Conservation (phyloP, 176 grass and related monocot species). For the Rhynchospora pubera region DNA sequence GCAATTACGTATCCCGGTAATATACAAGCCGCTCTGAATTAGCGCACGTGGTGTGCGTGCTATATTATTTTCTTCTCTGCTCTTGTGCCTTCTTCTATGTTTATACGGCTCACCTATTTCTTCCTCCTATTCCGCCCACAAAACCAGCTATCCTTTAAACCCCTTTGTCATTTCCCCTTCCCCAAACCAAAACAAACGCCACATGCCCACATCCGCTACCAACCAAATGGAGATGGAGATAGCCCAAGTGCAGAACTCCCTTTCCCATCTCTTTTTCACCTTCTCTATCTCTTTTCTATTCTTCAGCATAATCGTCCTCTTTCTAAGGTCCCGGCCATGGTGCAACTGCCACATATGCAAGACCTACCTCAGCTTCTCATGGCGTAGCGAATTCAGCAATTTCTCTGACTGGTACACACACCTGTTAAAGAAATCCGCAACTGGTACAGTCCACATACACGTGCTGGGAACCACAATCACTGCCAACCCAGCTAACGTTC, state of each 20-base stretch:
- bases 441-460: constrained; percentile 55
- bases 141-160: not conserved
- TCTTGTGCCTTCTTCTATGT: not conserved
- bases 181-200: not conserved
- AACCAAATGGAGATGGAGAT: not conserved
- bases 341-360: constrained; percentile 61
- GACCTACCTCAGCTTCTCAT: constrained; percentile 51
- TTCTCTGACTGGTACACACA: constrained; percentile 72
- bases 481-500: constrained; percentile 74
- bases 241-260: not conserved
- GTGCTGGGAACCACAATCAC: constrained; percentile 66
- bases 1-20: not conserved
- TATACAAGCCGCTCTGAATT: not conserved
- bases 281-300: constrained; percentile 21
- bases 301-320: constrained; percentile 23
- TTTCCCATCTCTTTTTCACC: constrained; percentile 22
- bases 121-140: not conserved
- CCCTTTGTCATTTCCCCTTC: not conserved
- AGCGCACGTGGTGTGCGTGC: not conserved
- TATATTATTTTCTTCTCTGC: not conserved
- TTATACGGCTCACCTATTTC: not conserved
- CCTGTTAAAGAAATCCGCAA: constrained; percentile 44
- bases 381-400: constrained; percentile 48
- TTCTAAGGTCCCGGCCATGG: constrained; percentile 37
- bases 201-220: not conserved